Conservation (phyloP, 2,329 filamentous ascomycete genomes). For the Hymenoscyphus salicellus region DNA sequence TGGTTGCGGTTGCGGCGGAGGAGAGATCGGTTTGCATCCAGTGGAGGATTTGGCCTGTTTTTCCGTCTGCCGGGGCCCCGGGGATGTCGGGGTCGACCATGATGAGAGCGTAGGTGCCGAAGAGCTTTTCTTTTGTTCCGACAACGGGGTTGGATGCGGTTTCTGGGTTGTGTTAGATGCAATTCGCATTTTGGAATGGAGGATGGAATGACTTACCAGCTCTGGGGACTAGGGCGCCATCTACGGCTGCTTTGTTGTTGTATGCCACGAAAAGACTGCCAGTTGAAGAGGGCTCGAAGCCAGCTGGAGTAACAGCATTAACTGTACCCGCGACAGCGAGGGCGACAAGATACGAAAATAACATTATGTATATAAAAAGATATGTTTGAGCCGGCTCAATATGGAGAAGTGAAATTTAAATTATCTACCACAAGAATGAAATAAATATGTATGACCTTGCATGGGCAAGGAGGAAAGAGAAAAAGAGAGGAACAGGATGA, state of each 20-base stretch:
- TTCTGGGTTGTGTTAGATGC: conserved; percentile 16
- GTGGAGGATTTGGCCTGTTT: conserved; percentile 30
- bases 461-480: neutral
- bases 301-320: conserved; percentile 30
- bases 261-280: conserved; percentile 29
- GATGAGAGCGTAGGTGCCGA: conserved; percentile 31
- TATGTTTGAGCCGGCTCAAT: conserved; percentile 3
- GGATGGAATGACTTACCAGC: conserved; percentile 17
- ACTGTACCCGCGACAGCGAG: conserved; percentile 29
- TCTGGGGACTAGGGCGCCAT: conserved; percentile 29
- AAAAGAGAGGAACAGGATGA: neutral
- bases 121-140: conserved; percentile 23
- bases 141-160: conserved; percentile 24
- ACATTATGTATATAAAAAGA: conserved; percentile 21
- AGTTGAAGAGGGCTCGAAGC: conserved; percentile 28
- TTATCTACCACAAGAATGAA: neutral
- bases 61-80: conserved; percentile 17
- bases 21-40: conserved; percentile 32
- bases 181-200: neutral
- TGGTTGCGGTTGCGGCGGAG: conserved; percentile 24
- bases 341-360: conserved; percentile 21
- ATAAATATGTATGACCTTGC: neutral
- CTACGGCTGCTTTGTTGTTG: conserved; percentile 24
- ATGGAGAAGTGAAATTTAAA: neutral
- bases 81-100: conserved; percentile 35